These are phyloP conservation scores for Aspergillus persii DNA, from an alignment of 2,329 filamentous ascomycete genomes.

Conservation along the genomic window DNA sequence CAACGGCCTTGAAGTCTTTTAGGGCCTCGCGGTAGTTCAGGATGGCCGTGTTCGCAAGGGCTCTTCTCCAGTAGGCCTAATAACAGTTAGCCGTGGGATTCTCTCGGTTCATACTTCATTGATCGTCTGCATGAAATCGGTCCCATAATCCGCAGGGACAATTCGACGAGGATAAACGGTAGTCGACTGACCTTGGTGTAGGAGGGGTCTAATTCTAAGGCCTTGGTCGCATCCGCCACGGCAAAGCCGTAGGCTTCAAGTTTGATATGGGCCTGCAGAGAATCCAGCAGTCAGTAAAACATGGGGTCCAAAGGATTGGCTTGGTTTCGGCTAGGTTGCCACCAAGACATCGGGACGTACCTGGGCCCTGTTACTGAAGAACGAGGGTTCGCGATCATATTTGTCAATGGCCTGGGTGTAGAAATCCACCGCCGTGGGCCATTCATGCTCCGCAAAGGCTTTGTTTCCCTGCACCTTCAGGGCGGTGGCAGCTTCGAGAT, in stretches of 20 bases:
- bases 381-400: constrained; percentile 80
- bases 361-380: constrained; percentile 93
- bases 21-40: constrained; percentile 84
- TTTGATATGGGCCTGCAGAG: constrained; percentile 79
- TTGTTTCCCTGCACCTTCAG: constrained; percentile 95
- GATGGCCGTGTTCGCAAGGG: constrained; percentile 87
- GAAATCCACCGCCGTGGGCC: constrained; percentile 73
- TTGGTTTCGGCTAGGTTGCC: not conserved
- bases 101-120: too few species aligned
- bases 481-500: constrained; percentile 68
- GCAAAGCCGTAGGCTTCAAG: constrained; percentile 93
- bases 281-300: constrained; percentile 11
- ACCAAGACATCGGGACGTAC: constrained; percentile 50
- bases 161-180: not conserved
- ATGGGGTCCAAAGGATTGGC: not conserved
- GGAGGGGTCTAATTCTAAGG: constrained; percentile 81
- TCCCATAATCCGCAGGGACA: not conserved
- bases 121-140: not conserved
- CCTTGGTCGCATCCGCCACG: constrained; percentile 84
- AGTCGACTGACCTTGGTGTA: constrained; percentile 74
- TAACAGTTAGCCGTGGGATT: not conserved
- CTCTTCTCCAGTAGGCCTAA: constrained; percentile 91
- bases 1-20: constrained; percentile 87
- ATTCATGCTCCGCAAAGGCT: constrained; percentile 85
- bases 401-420: constrained; percentile 86